A percentile compares a stretch with the other conserved stretches of the same genome.
Conservation (phyloP, 2,329 filamentous ascomycete genomes). For the Pseudocercospora fijiensis region DNA sequence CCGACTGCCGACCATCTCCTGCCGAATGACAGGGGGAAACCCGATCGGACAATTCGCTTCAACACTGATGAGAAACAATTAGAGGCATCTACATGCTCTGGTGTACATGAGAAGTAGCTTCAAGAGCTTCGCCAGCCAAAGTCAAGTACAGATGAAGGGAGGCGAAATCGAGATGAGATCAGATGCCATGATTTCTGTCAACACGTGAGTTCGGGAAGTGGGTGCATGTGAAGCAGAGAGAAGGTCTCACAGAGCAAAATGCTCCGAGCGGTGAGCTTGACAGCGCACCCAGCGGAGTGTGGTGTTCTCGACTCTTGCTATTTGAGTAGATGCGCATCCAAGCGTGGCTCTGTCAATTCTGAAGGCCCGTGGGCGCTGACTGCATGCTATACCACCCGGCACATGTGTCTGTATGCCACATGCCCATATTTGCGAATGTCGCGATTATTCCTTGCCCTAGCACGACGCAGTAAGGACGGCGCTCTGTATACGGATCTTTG, state of each 20-base stretch:
- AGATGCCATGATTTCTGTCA: not conserved
- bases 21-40: not conserved
- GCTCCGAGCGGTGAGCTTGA: constrained; percentile 5
- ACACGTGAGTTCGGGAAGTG: not conserved
- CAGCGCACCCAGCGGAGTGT: not conserved
- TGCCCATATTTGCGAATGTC: not conserved
- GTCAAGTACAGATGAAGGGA: not conserved
- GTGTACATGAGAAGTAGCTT: not conserved
- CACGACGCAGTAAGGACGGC: not conserved
- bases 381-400: not conserved
- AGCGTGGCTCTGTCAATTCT: not conserved
- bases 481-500: not conserved
- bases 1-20: constrained; percentile 7
- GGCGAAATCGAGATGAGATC: not conserved
- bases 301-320: not conserved
- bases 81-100: not conserved
- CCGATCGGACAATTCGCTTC: constrained; percentile 6
- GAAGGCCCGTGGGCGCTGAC: not conserved
- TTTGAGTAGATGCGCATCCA: not conserved
- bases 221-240: not conserved
- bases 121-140: not conserved
- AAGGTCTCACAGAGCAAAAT: not conserved
- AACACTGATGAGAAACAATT: not conserved
- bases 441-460: not conserved
- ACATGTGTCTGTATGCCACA: not conserved